These are phyloP conservation scores for Ogataea salicorniae DNA, from an alignment of 805 yeast species.

Conservation along the genomic window DNA sequence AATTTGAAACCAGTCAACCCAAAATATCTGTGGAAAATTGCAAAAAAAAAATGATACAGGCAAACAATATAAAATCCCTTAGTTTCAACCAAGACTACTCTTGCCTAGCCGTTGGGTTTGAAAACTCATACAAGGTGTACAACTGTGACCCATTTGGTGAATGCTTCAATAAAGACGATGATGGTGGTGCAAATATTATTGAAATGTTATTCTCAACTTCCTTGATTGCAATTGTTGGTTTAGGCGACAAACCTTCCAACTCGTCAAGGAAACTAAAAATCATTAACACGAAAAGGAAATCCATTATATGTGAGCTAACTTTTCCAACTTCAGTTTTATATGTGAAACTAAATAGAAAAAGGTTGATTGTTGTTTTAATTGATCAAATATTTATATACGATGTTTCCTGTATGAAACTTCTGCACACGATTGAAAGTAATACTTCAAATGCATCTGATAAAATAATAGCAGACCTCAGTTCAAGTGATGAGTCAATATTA, in stretches of 20 bases:
- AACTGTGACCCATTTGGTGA: slow-evolving; percentile 86
- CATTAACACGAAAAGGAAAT: slow-evolving; percentile 72
- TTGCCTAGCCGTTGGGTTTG: slow-evolving; percentile 73
- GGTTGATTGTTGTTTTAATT: slow-evolving; percentile 70
- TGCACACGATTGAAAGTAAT: slow-evolving; percentile 61
- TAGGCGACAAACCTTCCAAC: slow-evolving; percentile 61
- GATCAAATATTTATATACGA: slow-evolving; percentile 88
- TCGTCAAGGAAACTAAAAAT: slow-evolving; percentile 81
- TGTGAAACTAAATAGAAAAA: slow-evolving; percentile 73
- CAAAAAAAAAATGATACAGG: slow-evolving; percentile 3
- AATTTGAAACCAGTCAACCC: no score
- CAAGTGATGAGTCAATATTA: slow-evolving; percentile 44
- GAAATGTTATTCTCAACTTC: slow-evolving; percentile 92
- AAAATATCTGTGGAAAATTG: not conserved
- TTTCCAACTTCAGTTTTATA: slow-evolving; percentile 73
- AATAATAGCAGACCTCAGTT: slow-evolving; percentile 26
- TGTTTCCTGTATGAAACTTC: slow-evolving; percentile 78
- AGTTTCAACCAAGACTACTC: slow-evolving; percentile 82
- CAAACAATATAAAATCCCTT: slow-evolving; percentile 8
- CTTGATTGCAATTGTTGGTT: slow-evolving; percentile 75
- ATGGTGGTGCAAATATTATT: slow-evolving; percentile 61
- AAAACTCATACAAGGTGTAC: slow-evolving; percentile 63
- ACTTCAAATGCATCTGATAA: slow-evolving; percentile 28
- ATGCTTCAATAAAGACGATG: slow-evolving; percentile 45
- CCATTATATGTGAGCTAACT: slow-evolving; percentile 79